These are phyloP conservation scores for Closterium sp. DNA, from an alignment of 139 green algal species.

Conservation along the genomic window DNA sequence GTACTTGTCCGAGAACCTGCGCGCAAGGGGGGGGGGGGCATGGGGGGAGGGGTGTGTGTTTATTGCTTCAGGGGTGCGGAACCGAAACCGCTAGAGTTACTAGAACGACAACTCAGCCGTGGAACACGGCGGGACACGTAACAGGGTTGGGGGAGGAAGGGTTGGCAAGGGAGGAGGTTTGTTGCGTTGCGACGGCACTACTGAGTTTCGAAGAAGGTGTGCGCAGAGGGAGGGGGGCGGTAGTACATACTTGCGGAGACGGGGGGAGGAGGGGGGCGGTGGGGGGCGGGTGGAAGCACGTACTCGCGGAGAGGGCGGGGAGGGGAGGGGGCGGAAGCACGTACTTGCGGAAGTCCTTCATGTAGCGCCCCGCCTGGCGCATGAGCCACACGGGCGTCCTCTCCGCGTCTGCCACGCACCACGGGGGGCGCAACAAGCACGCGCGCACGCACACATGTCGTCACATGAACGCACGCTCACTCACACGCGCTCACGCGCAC, in stretches of 20 bases:
- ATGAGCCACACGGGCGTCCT: slow-evolving; percentile 98
- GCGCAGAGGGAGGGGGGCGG: neutral
- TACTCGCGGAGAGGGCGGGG: slow-evolving; percentile 72
- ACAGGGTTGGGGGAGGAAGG: too few species aligned
- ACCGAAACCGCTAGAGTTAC: too few species aligned
- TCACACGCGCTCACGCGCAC: neutral
- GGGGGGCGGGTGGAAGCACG: neutral
- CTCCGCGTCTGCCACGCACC: slow-evolving; percentile 74
- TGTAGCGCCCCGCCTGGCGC: slow-evolving; percentile 97
- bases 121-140: too few species aligned
- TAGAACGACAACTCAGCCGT: too few species aligned
- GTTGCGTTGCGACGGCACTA: too few species aligned
- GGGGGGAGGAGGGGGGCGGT: neutral
- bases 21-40: neutral
- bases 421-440: neutral
- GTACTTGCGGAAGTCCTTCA: slow-evolving; percentile 89
- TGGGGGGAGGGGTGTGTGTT: neutral
- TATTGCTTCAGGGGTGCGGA: too few species aligned
- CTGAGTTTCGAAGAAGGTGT: too few species aligned
- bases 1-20: slow-evolving; percentile 83
- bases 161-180: too few species aligned
- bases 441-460: too few species aligned
- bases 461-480: neutral
- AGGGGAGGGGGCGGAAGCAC: neutral
- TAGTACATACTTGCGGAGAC: too few species aligned